phyloP scores from a whole-genome alignment of 169 alveolate species.

The Neospora caninum region DNA sequence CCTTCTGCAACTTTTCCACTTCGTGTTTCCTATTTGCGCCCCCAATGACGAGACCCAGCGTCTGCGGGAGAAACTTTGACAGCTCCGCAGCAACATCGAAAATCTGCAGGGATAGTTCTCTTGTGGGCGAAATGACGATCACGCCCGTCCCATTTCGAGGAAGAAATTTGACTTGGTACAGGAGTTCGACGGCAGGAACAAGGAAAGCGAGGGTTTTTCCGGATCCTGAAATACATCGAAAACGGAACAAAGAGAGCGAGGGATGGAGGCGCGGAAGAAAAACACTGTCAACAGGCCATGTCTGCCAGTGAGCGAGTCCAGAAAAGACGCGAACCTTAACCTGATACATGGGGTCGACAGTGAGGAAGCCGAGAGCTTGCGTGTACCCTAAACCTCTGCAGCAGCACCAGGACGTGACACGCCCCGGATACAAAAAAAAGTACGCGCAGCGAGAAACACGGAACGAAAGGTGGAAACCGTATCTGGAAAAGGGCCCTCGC shows the following conservation, averaged over 20 bases:
- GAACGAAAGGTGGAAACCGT: too few species aligned
- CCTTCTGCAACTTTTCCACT: slow-evolving; percentile 94
- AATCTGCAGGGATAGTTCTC: slow-evolving; percentile 98
- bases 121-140: slow-evolving; percentile 95
- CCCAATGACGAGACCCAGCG: slow-evolving; percentile 98
- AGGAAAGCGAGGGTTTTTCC: slow-evolving; percentile 99
- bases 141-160: slow-evolving; percentile 94
- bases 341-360: too few species aligned
- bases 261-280: neutral
- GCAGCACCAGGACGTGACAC: too few species aligned
- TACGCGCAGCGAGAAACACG: too few species aligned
- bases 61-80: slow-evolving; percentile 92
- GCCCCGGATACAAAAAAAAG: too few species aligned
- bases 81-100: slow-evolving; percentile 96
- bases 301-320: too few species aligned
- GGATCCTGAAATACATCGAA: slow-evolving; percentile 83
- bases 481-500: too few species aligned
- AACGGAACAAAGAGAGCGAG: neutral
- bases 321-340: too few species aligned
- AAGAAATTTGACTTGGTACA: slow-evolving; percentile 93
- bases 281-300: neutral
- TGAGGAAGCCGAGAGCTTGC: too few species aligned
- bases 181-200: slow-evolving; percentile 96
- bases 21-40: slow-evolving; percentile 97
- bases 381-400: too few species aligned